These are phyloP conservation scores for Quercus agrifolia DNA, from an alignment of 306 rosid genomes.

Conservation along the genomic window DNA sequence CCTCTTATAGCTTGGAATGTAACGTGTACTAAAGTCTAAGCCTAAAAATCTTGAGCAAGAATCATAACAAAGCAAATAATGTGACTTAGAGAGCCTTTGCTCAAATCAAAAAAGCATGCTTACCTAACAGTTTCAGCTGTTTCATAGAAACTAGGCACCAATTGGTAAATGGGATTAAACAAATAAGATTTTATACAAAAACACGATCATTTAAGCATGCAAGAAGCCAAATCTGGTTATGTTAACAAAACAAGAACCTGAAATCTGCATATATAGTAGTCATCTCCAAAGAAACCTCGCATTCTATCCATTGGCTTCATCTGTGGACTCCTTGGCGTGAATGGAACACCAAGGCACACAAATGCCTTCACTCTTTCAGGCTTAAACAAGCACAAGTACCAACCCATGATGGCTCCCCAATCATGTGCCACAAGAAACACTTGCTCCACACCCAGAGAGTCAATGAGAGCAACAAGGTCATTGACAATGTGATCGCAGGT, in stretches of 20 bases:
- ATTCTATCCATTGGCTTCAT: slow-evolving; percentile 11
- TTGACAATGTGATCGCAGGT: slow-evolving; percentile 17
- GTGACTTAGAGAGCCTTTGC: too few relatives aligned
- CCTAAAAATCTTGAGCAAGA: too few relatives aligned
- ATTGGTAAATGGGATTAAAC: too few relatives aligned
- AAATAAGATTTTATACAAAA: neutral
- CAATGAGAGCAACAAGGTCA: slow-evolving; percentile 21
- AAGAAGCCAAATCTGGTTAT: neutral
- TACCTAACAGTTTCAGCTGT: too few relatives aligned
- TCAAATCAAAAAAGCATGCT: too few relatives aligned
- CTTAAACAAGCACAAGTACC: slow-evolving; percentile 37
- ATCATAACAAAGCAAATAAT: too few relatives aligned
- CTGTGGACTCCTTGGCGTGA: slow-evolving; percentile 16
- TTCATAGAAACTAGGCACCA: too few relatives aligned
- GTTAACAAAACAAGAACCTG: slow-evolving; percentile 17
- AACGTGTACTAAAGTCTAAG: too few relatives aligned
- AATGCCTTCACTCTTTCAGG: slow-evolving; percentile 25
- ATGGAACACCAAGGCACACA: slow-evolving; percentile 36
- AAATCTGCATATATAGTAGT: slow-evolving; percentile 40
- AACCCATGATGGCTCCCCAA: slow-evolving; percentile 31
- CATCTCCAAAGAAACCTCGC: slow-evolving; percentile 29
- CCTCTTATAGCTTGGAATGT: too few relatives aligned
- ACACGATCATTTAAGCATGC: neutral
- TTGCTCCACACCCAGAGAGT: slow-evolving; percentile 2
- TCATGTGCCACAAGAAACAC: slow-evolving; percentile 38